Evolutionary conservation across 2,329 filamentous ascomycete species (phyloP).

Genomic region (Phyllosticta citribraziliensis): DNA sequence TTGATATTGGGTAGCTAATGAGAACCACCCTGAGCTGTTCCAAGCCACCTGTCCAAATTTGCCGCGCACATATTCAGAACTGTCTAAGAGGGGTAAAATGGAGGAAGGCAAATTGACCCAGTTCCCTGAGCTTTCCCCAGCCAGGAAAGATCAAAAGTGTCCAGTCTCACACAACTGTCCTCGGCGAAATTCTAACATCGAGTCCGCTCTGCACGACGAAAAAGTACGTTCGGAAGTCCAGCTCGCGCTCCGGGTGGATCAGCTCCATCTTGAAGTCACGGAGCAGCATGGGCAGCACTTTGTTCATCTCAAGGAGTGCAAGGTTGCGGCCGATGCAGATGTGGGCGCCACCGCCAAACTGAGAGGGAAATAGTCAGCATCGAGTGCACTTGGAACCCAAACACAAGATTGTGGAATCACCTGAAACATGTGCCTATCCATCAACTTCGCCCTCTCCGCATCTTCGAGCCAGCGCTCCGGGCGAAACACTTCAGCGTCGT

Average conservation of each 20-base stretch:
- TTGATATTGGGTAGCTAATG: not conserved
- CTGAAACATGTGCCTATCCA: slow-evolving; percentile 23
- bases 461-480: slow-evolving; percentile 39
- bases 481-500: slow-evolving; percentile 29
- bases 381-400: not conserved
- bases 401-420: not conserved
- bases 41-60: not conserved
- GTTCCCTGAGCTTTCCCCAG: not conserved
- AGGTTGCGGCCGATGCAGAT: slow-evolving; percentile 25
- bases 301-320: slow-evolving; percentile 21
- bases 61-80: not conserved
- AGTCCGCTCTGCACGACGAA: slow-evolving; percentile 51
- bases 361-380: not conserved
- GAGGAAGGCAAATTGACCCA: not conserved
- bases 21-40: not conserved
- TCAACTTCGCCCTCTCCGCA: slow-evolving; percentile 16
- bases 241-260: slow-evolving; percentile 39
- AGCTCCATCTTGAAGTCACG: slow-evolving; percentile 36
- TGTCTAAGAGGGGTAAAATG: not conserved
- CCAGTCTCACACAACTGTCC: not conserved
- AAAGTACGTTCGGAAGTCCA: slow-evolving; percentile 48
- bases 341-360: slow-evolving; percentile 25
- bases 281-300: slow-evolving; percentile 20
- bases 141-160: not conserved
- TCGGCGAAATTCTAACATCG: slow-evolving; percentile 40